Evolutionary conservation across 75 land plant genomes (phyloP), one percentile per base, ranked within the genome.

Genomic region (Sequoiadendron giganteum): DNA sequence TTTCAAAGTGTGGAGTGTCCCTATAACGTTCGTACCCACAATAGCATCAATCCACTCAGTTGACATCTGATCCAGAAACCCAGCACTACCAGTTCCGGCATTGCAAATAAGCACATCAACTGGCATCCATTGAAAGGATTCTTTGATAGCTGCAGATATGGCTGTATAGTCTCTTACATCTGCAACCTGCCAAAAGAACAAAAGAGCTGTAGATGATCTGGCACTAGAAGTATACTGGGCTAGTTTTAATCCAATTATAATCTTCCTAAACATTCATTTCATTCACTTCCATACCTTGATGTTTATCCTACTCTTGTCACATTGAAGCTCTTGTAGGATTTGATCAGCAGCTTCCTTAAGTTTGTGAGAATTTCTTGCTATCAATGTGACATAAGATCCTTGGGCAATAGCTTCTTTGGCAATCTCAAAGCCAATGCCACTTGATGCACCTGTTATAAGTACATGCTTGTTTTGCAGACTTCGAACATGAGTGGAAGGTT

Each of bases 381-480:
- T 55, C 40, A 91, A 34, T 13, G 92, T 91, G 8, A 91, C 75
- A 40, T 73, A 87, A 21, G 92, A 81, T 6, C 89, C 92, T 76
- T 90, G 76, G 7, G 40, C 43, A 36, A 91, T 68, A 40, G 90
- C 84, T 81, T 76, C 85, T 68, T 85, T 91, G 45, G 92, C 92
- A 39, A 91, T 54, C 16, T 90, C 90, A 13, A 87, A 73, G 18
- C 92, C 92, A 42, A 91, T 91, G 61, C 92, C 92, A 54, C 87
- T 90, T 16, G 92, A 91, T 38, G 82, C 92, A 8, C 92, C 92
- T 40, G 92, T 91, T 40, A 91, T 85, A 70, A 91, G 88, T 5
- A 91, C 92, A 88, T 91, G 92, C 89, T 91, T 91, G 1, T 73
- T 52, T 36, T 49, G 39, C 65, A 85, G 56, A 34, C 13, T 85